phyloP scores from a whole-genome alignment of 306 rosid genomes.

The Lotus japonicus region DNA sequence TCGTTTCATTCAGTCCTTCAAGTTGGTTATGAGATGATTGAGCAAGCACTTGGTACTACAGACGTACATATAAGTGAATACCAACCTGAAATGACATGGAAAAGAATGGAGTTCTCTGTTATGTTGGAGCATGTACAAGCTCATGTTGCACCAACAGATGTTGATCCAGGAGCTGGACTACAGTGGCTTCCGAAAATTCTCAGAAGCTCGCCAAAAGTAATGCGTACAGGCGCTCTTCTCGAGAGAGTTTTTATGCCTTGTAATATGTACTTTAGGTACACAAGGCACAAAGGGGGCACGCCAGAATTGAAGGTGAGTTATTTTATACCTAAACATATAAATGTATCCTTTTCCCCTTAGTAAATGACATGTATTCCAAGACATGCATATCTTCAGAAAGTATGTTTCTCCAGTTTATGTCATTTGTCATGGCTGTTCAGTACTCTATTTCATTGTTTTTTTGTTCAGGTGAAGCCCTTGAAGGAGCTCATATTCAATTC shows the following conservation, averaged over 20 bases:
- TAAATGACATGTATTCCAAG: not conserved
- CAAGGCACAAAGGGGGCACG: constrained; percentile 97
- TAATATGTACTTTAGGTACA: constrained; percentile 89
- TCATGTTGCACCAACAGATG: constrained; percentile 99
- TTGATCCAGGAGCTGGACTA: constrained; percentile 99
- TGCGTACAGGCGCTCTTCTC: constrained; percentile 99
- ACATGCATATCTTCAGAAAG: not conserved
- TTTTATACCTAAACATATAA: constrained; percentile 1
- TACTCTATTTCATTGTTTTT: not conserved
- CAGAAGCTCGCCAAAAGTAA: constrained; percentile 93
- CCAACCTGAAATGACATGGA: constrained; percentile 98
- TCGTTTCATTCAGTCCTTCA: constrained; percentile 93
- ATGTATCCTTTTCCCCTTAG: not conserved
- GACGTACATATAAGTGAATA: constrained; percentile 57
- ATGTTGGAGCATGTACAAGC: constrained; percentile 99
- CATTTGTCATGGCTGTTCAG: constrained; percentile 9
- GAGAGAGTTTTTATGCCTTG: constrained; percentile 99
- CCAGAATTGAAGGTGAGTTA: constrained; percentile 74
- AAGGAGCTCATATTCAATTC: constrained; percentile 92
- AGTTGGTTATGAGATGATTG: constrained; percentile 90
- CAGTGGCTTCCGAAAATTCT: constrained; percentile 98
- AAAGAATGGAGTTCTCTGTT: constrained; percentile 79
- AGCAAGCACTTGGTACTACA: constrained; percentile 74
- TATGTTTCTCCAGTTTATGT: constrained; percentile 12
- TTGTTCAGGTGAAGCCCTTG: constrained; percentile 84